Base-by-base conservation (phyloP, 2,329 filamentous ascomycete species). In the Arthroderma sp. region DNA sequence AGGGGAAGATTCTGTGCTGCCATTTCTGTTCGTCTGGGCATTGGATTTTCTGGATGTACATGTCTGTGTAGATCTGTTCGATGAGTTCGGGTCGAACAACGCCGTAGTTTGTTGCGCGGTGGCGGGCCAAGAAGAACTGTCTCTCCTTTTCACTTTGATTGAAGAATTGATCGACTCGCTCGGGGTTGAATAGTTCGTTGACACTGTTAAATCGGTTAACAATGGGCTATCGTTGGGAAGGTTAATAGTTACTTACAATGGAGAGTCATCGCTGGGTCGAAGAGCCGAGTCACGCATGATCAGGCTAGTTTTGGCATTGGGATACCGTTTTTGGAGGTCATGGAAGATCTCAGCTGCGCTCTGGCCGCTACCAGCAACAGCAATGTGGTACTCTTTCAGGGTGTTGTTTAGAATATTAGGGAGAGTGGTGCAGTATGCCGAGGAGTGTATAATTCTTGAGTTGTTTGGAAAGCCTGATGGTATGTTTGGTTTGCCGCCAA, bases 341-440 rank as follows among this genome's bases (percentile, higher is more conserved):
- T 88, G 86, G 76, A 95, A 97, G 66, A 96, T 95, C 76, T 97
- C 91, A 9, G 91, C 91, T 1, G 90, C 89, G 69, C 88, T 94
- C 75, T 97, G 91, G 1, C 91, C 91, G 49, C 84, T 88, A 7
- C 91, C 91, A 33, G 97, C 78, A 11, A 97, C 87, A 7, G 88
- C 91, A 55, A 97, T 84, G n/a, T 82, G 83, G 71, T 89, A 87
- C 2, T 77, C 61, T 28, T 67, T 66, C 23, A 66, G 63, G 43
- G 66, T 66, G 41, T 77, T 69, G 35, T 67, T 69, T 47, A 76
- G 61, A 31, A 76, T 56, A 15, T 61, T 61, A 1, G 71, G 72
- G n/a, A 76, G 58, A 8, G 63, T 63, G 6, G 69, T 73, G 35
- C 85, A 84, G 71, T 94, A 97, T 68, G 91, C 84, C 7, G 89